These are phyloP conservation scores for bread wheat (Triticum aestivum) DNA, from an alignment of 176 grass and related monocot species.

Conservation along the genomic window IWGSC_CS_RefSeq_v2.1 NC_057807.1:709238496-709238995, in stretches of 20 bases:
- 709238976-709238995: neutral
- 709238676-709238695: slow-evolving; percentile 99
- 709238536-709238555: slow-evolving; percentile 74
- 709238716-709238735: slow-evolving; percentile 99
- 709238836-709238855: slow-evolving; percentile 98
- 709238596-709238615: slow-evolving; percentile 98
- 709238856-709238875: slow-evolving; percentile 94
- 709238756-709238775: slow-evolving; percentile 25
- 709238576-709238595: slow-evolving; percentile 99
- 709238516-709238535: slow-evolving; percentile 16
- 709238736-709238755: slow-evolving; percentile 24
- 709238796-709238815: slow-evolving; percentile 57
- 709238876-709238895: slow-evolving; percentile 98
- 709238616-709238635: slow-evolving; percentile 95
- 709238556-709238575: slow-evolving; percentile 95
- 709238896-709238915: neutral
- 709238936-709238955: neutral
- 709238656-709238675: slow-evolving; percentile 84
- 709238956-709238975: slow-evolving; percentile 18
- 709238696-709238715: slow-evolving; percentile 96
- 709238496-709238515: slow-evolving; percentile 4
- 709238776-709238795: neutral
- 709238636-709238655: slow-evolving; percentile 99
- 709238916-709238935: neutral
- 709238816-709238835: slow-evolving; percentile 95